Conservation (phyloP, 768 basidiomycete species). For the Tylopilus subfusipes region DNA sequence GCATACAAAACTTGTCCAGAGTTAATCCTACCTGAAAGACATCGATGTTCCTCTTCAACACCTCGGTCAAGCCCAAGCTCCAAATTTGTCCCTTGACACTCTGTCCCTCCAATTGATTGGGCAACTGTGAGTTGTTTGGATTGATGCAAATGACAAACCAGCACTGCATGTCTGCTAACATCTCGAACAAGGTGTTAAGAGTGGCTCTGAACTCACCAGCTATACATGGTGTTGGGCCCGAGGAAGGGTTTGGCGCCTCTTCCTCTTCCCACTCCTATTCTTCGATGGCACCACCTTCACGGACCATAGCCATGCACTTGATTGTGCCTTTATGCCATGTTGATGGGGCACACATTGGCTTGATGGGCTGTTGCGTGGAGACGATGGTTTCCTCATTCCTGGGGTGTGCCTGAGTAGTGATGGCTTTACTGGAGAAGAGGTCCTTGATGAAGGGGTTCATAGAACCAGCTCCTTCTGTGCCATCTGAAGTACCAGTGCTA, state of each 20-base stretch:
- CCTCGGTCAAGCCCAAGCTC: slow-evolving; percentile 72
- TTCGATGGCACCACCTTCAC: slow-evolving; percentile 20
- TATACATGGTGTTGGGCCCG: slow-evolving; percentile 54
- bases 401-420: slow-evolving; percentile 90
- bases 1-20: slow-evolving; percentile 77
- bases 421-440: slow-evolving; percentile 82
- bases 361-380: slow-evolving; percentile 86
- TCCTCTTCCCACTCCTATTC: slow-evolving; percentile 53
- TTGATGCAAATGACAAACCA: slow-evolving; percentile 94
- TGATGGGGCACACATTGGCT: slow-evolving; percentile 92
- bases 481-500: slow-evolving; percentile 32
- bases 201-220: slow-evolving; percentile 87
- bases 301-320: slow-evolving; percentile 47
- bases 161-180: slow-evolving; percentile 81
- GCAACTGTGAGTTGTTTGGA: slow-evolving; percentile 93
- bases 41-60: slow-evolving; percentile 61
- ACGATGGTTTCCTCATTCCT: slow-evolving; percentile 94
- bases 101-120: slow-evolving; percentile 89
- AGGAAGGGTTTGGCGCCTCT: slow-evolving; percentile 31
- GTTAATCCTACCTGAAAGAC: slow-evolving; percentile 85
- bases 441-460: slow-evolving; percentile 90
- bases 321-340: slow-evolving; percentile 77
- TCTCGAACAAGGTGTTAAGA: slow-evolving; percentile 81
- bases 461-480: slow-evolving; percentile 69
- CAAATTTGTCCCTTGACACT: slow-evolving; percentile 91